phyloP scores from a whole-genome alignment of 441 rosid genomes.

The Gossypium trilobum region DNA sequence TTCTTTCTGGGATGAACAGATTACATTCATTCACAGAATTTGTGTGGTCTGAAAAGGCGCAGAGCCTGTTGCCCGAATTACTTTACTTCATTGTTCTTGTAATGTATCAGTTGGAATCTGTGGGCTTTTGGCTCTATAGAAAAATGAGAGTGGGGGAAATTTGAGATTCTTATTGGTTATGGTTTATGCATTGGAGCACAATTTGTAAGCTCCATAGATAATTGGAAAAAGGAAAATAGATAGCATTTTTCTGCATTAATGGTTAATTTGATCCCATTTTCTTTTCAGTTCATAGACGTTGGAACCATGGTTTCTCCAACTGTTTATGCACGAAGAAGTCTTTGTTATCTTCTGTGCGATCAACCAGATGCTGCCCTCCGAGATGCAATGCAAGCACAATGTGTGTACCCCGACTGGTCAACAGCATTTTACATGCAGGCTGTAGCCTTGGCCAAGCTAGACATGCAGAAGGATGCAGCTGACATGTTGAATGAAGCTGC shows the following conservation, averaged over 20 bases:
- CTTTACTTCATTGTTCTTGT: not conserved
- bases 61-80: not conserved
- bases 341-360: slow-evolving; percentile 71
- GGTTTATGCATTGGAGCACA: not conserved
- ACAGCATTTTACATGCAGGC: slow-evolving; percentile 96
- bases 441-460: slow-evolving; percentile 83
- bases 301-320: slow-evolving; percentile 91
- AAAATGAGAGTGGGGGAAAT: not conserved
- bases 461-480: slow-evolving; percentile 87
- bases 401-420: slow-evolving; percentile 86
- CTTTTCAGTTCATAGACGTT: slow-evolving; percentile 64
- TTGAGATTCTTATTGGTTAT: not conserved
- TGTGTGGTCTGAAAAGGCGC: not conserved
- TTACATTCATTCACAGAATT: not conserved
- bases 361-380: slow-evolving; percentile 86
- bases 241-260: not conserved
- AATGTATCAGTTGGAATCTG: not conserved
- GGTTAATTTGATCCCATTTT: not conserved
- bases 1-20: not conserved
- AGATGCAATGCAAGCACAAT: slow-evolving; percentile 96
- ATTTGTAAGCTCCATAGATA: not conserved
- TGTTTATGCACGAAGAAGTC: slow-evolving; percentile 77
- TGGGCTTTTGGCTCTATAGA: not conserved
- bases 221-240: not conserved
- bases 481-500: slow-evolving; percentile 97